phyloP scores from a whole-genome alignment of 441 rosid genomes.

The Syzygium syzygioides region DNA sequence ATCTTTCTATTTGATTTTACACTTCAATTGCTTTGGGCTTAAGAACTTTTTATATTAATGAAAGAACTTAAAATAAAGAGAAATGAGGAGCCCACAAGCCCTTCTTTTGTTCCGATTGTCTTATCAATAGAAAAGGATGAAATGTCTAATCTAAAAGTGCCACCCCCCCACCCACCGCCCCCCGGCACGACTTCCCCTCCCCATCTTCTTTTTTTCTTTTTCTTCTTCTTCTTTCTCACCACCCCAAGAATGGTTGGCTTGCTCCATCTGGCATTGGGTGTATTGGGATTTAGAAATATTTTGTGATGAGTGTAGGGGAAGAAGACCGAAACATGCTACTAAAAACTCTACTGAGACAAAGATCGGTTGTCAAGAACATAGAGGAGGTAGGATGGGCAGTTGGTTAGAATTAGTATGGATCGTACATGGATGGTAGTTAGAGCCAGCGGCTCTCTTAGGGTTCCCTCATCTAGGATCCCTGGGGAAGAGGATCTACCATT shows the following conservation, averaged over 20 bases:
- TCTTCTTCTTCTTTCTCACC: neutral
- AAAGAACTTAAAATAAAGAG: neutral
- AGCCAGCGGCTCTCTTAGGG: neutral
- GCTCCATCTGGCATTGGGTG: neutral
- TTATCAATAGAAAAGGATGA: neutral
- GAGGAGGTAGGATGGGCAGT: neutral
- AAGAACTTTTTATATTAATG: neutral
- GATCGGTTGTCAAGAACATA: neutral
- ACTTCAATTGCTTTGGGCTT: neutral
- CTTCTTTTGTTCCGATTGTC: neutral
- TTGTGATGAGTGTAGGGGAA: neutral
- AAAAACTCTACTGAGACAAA: neutral
- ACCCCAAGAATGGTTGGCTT: neutral
- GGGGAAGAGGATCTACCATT: neutral
- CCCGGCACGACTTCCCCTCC: neutral
- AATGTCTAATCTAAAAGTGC: neutral
- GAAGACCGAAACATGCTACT: neutral
- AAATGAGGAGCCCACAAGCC: neutral
- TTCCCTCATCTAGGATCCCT: neutral
- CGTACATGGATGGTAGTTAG: neutral
- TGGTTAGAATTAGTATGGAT: neutral
- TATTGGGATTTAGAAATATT: neutral
- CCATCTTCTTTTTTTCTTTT: neutral
- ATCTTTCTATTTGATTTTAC: neutral
- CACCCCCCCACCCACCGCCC: neutral